These are phyloP conservation scores for Suhomyces panamericanus DNA, from an alignment of 1,139 yeast species.

Conservation along the genomic window DNA sequence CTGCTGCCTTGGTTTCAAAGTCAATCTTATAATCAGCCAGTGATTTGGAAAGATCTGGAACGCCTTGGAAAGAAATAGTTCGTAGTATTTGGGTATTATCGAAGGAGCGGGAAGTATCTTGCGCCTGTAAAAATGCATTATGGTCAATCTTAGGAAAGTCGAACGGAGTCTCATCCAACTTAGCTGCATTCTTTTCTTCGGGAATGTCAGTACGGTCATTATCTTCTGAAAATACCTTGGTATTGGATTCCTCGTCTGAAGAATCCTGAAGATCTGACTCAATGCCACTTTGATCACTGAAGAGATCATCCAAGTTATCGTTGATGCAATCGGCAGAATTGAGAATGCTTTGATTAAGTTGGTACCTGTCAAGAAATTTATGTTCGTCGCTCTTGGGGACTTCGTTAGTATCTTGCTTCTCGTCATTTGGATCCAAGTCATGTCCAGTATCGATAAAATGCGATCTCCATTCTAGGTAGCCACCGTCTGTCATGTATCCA, in stretches of 20 bases:
- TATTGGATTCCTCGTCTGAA: background rate
- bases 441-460: conserved; percentile 31
- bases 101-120: background rate
- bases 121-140: background rate
- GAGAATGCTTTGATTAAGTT: conserved; percentile 1
- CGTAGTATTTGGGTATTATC: background rate
- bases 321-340: background rate
- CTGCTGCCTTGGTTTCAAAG: conserved; percentile 14
- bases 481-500: conserved; percentile 40
- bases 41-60: conserved; percentile 6
- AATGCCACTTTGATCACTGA: conserved; percentile 14
- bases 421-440: conserved; percentile 15
- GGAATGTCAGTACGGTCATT: background rate
- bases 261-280: conserved; percentile 9
- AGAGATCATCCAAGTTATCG: conserved; percentile 19
- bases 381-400: background rate
- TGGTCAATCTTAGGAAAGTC: conserved; percentile 7
- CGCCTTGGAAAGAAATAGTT: conserved; percentile 1
- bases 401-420: background rate
- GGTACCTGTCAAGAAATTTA: conserved; percentile 5
- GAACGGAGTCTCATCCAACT: conserved; percentile 2
- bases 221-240: background rate
- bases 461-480: conserved; percentile 34
- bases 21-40: conserved; percentile 9
- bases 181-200: background rate